Conservation (phyloP, 2,329 filamentous ascomycete species). For the Aureobasidium leucospermi region DNA sequence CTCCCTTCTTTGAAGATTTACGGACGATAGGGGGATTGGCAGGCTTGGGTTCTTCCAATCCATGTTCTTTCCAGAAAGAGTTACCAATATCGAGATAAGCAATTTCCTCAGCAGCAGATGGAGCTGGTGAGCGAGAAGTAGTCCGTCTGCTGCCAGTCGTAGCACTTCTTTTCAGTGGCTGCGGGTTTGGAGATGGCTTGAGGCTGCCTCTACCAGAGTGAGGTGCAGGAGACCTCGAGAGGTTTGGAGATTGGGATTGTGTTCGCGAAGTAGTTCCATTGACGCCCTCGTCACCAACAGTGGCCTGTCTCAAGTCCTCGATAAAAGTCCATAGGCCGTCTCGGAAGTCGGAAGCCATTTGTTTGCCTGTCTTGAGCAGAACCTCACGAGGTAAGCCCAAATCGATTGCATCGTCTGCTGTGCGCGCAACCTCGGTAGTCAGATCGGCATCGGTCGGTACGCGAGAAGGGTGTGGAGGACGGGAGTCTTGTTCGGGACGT, state of each 20-base stretch:
- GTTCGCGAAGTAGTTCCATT: constrained; percentile 11
- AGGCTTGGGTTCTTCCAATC: constrained; percentile 31
- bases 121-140: neutral
- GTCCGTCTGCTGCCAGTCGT: constrained; percentile 6
- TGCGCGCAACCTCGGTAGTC: constrained; percentile 20
- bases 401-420: constrained; percentile 29
- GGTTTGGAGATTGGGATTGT: constrained; percentile 5
- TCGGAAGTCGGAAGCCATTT: constrained; percentile 82
- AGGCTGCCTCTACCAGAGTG: neutral
- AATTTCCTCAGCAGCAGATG: constrained; percentile 11
- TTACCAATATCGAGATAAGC: constrained; percentile 30
- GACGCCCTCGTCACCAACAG: constrained; percentile 79
- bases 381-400: constrained; percentile 37
- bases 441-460: constrained; percentile 18
- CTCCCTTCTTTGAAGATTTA: constrained; percentile 10
- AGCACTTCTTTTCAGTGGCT: constrained; percentile 11
- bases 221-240: constrained; percentile 3
- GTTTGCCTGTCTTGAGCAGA: constrained; percentile 55
- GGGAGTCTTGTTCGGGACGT: neutral
- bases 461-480: constrained; percentile 1
- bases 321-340: constrained; percentile 90
- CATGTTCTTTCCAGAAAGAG: constrained; percentile 38
- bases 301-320: constrained; percentile 90
- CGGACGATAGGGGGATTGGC: constrained; percentile 1
- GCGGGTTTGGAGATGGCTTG: neutral